Evolutionary conservation across 148 eudicot genomes (phyloP), one percentile per base, ranked within the genome.

Genomic region (Vaccinium macrocarpon): DNA sequence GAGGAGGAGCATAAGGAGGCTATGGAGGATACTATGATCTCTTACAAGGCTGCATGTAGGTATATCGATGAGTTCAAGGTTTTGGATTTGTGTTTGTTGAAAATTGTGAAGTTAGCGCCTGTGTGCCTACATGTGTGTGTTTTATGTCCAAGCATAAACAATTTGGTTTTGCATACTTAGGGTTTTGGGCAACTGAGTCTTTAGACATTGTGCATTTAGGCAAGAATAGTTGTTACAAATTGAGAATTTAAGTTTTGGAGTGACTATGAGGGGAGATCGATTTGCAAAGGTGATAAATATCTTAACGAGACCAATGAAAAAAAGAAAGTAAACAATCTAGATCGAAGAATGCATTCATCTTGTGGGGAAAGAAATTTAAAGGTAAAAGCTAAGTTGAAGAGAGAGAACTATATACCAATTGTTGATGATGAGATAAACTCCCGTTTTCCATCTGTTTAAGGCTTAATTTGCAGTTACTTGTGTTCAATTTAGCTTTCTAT

Each of bases 41-140:
- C 89, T 12, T 87, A 87, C 51, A 87, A 87, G 75, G 89, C 83
- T 80, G 87, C 89, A 87, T 87, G 89, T 87, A 82, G 6, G n/a
- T n/a, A n/a, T n/a, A n/a, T n/a, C n/a, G n/a, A n/a, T n/a, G n/a
- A n/a, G n/a, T n/a, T n/a, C n/a, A n/a, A n/a, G n/a, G n/a, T n/a
- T 81, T 81, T 23, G 32, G 18, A 62, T 81, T 18, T 21, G 49
- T 80, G 27, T 35, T 80, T 80, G 0, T 1, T 62, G 25, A 55
- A 23, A 12, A 6, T 56, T 74, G 32, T 49, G 6, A 59, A 46
- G 8, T 76, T 76, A 46, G 72, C 5, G 56, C n/a, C 6, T n/a
- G 35, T 68, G 38, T 25, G 21, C 3, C 7, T 7, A 21, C 21
- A 61, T 61, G 68, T 62, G 35, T 32, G 29, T 62, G 68, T 62